These are phyloP conservation scores for Calonectria pteridis DNA, from an alignment of 2,329 filamentous ascomycete species.

Conservation along the genomic window DNA sequence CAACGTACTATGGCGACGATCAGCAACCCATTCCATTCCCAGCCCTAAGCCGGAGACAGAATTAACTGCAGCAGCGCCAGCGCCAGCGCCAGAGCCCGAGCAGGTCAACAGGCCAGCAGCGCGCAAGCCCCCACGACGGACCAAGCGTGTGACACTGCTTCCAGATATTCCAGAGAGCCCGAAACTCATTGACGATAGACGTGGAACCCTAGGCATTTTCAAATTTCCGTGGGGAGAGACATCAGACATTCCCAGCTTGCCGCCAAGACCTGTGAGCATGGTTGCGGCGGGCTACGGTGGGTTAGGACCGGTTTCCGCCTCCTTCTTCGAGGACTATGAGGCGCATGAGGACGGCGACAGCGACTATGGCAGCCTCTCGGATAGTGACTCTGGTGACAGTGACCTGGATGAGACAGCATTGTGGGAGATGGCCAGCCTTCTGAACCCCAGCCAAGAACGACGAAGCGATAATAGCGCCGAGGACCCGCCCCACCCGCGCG, in stretches of 20 bases:
- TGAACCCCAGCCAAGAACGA: slow-evolving; percentile 65
- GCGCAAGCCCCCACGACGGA: slow-evolving; percentile 66
- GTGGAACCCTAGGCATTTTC: slow-evolving; percentile 73
- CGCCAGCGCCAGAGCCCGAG: slow-evolving; percentile 30
- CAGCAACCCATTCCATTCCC: slow-evolving; percentile 18
- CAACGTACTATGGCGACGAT: slow-evolving; percentile 39
- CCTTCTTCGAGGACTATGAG: slow-evolving; percentile 72
- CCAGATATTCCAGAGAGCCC: slow-evolving; percentile 75
- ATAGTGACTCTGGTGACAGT: slow-evolving; percentile 58
- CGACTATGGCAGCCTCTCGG: slow-evolving; percentile 34
- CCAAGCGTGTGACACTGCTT: slow-evolving; percentile 68
- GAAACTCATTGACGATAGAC: slow-evolving; percentile 68
- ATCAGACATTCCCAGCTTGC: slow-evolving; percentile 66
- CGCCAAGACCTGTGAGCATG: slow-evolving; percentile 52
- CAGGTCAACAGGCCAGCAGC: slow-evolving; percentile 57
- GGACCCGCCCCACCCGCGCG: slow-evolving; percentile 25
- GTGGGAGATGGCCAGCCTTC: slow-evolving; percentile 73
- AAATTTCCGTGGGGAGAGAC: slow-evolving; percentile 76
- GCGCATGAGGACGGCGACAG: slow-evolving; percentile 61
- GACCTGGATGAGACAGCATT: slow-evolving; percentile 72
- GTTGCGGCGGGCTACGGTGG: slow-evolving; percentile 46
- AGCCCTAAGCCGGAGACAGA: slow-evolving; percentile 3
- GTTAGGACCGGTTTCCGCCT: slow-evolving; percentile 58
- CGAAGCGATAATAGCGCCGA: slow-evolving; percentile 58
- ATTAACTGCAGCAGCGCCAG: slow-evolving; percentile 7